Percentiles rank a stretch among this genome's conserved stretches.
Conservation (phyloP, 1,284 basidiomycete genomes). For the Fomitopsis schrenkii region DNA sequence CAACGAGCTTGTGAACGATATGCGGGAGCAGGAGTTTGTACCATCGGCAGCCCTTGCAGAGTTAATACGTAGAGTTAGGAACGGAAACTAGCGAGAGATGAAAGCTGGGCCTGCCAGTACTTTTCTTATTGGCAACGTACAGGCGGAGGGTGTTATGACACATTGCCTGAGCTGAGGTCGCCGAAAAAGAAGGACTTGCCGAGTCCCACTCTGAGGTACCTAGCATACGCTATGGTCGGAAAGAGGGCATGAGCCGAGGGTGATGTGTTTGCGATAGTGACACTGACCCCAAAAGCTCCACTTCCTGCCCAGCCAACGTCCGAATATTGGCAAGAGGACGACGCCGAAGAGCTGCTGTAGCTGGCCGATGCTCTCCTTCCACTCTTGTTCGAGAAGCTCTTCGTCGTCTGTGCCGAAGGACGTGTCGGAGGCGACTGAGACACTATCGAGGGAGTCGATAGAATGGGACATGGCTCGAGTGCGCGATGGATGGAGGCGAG, state of each 20-base stretch:
- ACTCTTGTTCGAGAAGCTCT: conserved; percentile 81
- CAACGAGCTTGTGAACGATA: conserved; percentile 54
- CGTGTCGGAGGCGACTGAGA: conserved; percentile 38
- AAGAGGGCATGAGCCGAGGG: conserved; percentile 10
- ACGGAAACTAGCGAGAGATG: conserved; percentile 24
- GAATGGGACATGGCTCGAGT: conserved; percentile 35
- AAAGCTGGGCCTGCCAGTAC: conserved; percentile 8
- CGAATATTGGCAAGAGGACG: conserved; percentile 81
- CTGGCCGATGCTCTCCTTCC: conserved; percentile 87
- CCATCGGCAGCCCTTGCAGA: conserved; percentile 35
- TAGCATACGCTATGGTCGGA: conserved; percentile 54
- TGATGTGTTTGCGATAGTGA: conserved; percentile 7
- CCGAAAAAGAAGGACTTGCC: conserved; percentile 65
- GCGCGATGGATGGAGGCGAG: conserved; percentile 1
- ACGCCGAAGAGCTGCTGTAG: conserved; percentile 78
- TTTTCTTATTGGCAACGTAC: conserved; percentile 11
- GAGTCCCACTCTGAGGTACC: conserved; percentile 67
- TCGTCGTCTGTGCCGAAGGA: conserved; percentile 69
- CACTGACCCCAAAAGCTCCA: conserved; percentile 83
- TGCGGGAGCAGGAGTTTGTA: conserved; percentile 39
- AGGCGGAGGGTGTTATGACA: neutral
- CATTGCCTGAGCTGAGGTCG: conserved; percentile 17
- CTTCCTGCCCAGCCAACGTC: conserved; percentile 83
- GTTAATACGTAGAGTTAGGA: conserved; percentile 35
- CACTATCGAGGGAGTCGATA: conserved; percentile 39